Evolutionary conservation across 2,329 filamentous ascomycete species (phyloP).

Genomic region (Pestalotiopsis sp.): DNA sequence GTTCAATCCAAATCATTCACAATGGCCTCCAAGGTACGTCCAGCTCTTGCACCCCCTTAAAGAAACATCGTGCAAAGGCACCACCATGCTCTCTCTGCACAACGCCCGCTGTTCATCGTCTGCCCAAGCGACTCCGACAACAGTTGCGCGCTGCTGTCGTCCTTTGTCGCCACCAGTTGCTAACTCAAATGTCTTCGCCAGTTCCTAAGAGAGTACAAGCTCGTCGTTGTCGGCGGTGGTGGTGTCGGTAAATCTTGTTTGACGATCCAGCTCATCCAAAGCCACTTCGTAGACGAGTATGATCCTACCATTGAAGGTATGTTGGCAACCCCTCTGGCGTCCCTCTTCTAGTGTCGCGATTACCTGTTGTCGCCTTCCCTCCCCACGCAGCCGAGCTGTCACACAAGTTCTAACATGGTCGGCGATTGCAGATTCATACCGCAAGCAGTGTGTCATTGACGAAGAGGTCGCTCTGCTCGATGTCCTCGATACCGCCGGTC

Average conservation of each 20-base stretch:
- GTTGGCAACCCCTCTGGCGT: conserved; percentile 27
- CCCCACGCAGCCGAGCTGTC: not conserved
- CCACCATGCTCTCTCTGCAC: not conserved
- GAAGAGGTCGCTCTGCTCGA: conserved; percentile 97
- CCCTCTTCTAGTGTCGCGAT: not conserved
- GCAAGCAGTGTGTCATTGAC: conserved; percentile 99
- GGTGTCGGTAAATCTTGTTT: conserved; percentile 99
- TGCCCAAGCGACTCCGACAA: not conserved
- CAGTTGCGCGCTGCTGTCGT: not conserved
- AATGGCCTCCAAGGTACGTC: conserved; percentile 16
- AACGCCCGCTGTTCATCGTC: not conserved
- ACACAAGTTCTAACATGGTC: conserved; percentile 21
- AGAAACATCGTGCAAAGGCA: not conserved
- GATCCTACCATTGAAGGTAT: conserved; percentile 98
- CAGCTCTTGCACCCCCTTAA: not conserved
- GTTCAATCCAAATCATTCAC: conserved; percentile 1
- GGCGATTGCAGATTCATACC: conserved; percentile 75
- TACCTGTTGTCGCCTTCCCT: not conserved
- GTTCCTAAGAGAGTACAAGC: conserved; percentile 91
- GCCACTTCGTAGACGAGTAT: conserved; percentile 99
- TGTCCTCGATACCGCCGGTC: conserved; percentile 95
- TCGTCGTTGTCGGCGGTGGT: conserved; percentile 96
- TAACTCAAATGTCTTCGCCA: conserved; percentile 39
- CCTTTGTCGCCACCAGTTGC: not conserved
- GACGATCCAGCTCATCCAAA: conserved; percentile 94